Conservation (phyloP, 1,284 basidiomycete species). For the Coriolopsis trogii region DNA sequence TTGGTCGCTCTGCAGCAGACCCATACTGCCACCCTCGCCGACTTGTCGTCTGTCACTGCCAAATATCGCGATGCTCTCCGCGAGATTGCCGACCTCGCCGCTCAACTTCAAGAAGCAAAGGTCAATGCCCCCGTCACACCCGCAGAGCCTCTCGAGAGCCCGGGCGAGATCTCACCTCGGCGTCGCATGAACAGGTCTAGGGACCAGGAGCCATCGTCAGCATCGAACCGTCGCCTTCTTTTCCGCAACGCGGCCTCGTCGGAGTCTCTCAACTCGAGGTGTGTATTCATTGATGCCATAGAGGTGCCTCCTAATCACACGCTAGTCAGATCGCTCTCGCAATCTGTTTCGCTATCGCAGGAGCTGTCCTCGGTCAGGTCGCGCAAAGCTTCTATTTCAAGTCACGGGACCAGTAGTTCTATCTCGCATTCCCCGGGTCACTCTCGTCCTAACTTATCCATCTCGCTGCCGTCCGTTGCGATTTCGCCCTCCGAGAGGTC, state of each 20-base stretch:
- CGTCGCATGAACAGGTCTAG: constrained; percentile 54
- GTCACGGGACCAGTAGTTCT: constrained; percentile 68
- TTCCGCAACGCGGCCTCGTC: constrained; percentile 83
- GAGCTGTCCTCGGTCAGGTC: constrained; percentile 90
- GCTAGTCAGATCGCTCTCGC: constrained; percentile 63
- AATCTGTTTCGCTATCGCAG: constrained; percentile 93
- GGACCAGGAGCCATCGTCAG: constrained; percentile 56
- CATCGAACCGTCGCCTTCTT: constrained; percentile 52
- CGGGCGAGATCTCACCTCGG: constrained; percentile 47
- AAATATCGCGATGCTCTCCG: constrained; percentile 90
- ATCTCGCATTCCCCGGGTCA: constrained; percentile 48
- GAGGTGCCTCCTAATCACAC: constrained; percentile 19
- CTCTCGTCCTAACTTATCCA: constrained; percentile 60
- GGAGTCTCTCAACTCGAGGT: constrained; percentile 85
- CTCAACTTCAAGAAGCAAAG: constrained; percentile 82
- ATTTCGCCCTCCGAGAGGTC: constrained; percentile 63
- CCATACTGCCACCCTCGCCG: constrained; percentile 76
- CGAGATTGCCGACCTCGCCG: constrained; percentile 85
- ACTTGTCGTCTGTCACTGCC: constrained; percentile 74
- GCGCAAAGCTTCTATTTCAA: constrained; percentile 78
- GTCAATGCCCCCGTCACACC: constrained; percentile 41
- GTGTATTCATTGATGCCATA: constrained; percentile 27
- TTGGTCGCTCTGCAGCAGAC: constrained; percentile 72
- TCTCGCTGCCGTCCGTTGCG: constrained; percentile 51
- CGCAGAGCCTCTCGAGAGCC: constrained; percentile 58